Conservation (phyloP, 208 protist species). For the Acanthamoeba triangularis region DNA sequence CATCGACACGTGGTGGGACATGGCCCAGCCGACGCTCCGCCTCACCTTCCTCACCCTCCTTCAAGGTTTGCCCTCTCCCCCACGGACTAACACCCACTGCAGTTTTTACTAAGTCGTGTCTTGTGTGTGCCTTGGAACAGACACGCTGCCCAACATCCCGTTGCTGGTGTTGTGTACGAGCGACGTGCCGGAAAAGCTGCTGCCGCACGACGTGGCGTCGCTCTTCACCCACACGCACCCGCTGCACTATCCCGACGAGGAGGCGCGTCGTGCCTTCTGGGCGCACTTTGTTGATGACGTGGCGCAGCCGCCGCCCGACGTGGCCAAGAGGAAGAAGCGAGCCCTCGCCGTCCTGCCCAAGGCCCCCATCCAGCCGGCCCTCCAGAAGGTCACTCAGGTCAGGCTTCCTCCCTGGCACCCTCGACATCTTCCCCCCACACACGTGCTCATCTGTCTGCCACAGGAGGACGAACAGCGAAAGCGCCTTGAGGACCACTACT, state of each 20-base stretch:
- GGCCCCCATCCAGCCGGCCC: conserved; percentile 21
- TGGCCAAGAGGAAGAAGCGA: conserved; percentile 39
- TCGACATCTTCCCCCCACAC: too few species aligned
- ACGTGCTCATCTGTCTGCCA: not conserved
- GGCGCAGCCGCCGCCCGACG: conserved; percentile 14
- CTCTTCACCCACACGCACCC: conserved; percentile 57
- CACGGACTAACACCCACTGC: not conserved
- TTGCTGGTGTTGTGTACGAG: conserved; percentile 33
- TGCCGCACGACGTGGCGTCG: conserved; percentile 22
- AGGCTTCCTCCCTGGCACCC: not conserved
- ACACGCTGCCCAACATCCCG: conserved; percentile 31
- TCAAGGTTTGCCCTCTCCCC: not conserved
- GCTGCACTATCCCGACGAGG: conserved; percentile 53
- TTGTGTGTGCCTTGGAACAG: not conserved
- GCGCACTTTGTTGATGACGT: conserved; percentile 42
- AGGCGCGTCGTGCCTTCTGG: conserved; percentile 26
- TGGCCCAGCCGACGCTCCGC: conserved; percentile 63
- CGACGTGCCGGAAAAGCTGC: conserved; percentile 50
- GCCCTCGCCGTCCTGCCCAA: conserved; percentile 49
- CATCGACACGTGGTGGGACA: conserved; percentile 77
- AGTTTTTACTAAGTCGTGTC: not conserved
- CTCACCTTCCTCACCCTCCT: conserved; percentile 71
- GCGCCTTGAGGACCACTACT: conserved; percentile 23
- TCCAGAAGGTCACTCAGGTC: not conserved
- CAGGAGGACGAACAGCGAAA: conserved; percentile 37